Base-by-base conservation (phyloP, 495 filamentous ascomycete genomes). In the Endocarpon pusillum region DNA sequence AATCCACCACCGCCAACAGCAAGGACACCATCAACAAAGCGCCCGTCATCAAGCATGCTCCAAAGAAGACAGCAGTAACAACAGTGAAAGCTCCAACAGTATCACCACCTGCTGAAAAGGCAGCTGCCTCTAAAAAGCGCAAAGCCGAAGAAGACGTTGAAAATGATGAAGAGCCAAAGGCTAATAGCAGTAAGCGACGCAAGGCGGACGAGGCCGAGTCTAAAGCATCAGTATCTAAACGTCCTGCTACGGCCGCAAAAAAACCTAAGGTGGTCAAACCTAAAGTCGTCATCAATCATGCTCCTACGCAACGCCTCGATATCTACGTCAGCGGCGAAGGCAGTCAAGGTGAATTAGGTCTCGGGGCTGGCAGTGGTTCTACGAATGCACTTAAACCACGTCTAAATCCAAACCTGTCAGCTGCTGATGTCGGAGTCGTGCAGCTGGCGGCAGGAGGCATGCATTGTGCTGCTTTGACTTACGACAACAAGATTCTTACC, bases 391-490 rank as follows among this genome's bases (percentile, higher is more conserved):
- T 60, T 39, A 52, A 64, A 25, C 66, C 68, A n/a, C 54, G 63
- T 15, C 44, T 67, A 36, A 69, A 71, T 36, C 43, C 57, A 17
- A 46, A 50, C 26, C 57, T 71, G 8, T 38, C 46, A 21, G 56
- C 63, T 19, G 56, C 66, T 21, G 54, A 52, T 8, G 60, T 71
- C 27, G 66, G 69, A 6, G 53, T 79, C 19, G 72, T 81, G 16
- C 59, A 67, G 21, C 43, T 81, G 6, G 68, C 72, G 24, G 58
- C 66, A 28, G 78, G 76, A 17, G 75, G 73, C 19, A 77, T 80
- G 70, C 77, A 82, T 39, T 59, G 56, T 27, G 55, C 69, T 34
- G 75, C 70, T 6, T 58, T 82, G 2, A 79, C 77, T 9, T 48
- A 62, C 5, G 69, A 79, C 40, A 75, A 75, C 46, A 60, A 61